Conservation (phyloP, 2,329 filamentous ascomycete genomes). For the Hypoxylon sp. region DNA sequence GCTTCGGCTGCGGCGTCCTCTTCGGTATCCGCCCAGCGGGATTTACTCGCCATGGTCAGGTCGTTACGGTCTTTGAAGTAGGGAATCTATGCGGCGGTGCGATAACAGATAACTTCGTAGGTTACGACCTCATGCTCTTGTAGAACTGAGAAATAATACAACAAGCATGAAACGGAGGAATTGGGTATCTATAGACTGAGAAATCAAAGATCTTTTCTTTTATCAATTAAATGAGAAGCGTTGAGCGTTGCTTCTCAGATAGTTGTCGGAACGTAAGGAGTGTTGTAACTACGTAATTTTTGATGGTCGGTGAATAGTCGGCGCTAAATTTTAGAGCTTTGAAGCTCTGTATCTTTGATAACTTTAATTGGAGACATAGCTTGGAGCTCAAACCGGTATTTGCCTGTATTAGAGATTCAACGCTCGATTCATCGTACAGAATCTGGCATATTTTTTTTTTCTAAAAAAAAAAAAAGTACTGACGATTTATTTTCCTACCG, state of each 20-base stretch:
- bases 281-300: slow-evolving; percentile 35
- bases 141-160: background rate
- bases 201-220: background rate
- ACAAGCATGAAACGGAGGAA: background rate
- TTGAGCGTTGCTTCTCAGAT: slow-evolving; percentile 2
- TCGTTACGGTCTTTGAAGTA: slow-evolving; percentile 18
- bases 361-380: slow-evolving; percentile 28
- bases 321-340: slow-evolving; percentile 40
- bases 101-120: slow-evolving; percentile 8
- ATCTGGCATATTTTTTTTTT: background rate
- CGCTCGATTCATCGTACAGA: background rate
- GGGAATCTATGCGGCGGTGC: slow-evolving; percentile 13
- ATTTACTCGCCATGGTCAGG: slow-evolving; percentile 74
- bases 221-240: background rate
- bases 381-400: slow-evolving; percentile 18
- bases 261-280: slow-evolving; percentile 4
- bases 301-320: slow-evolving; percentile 47
- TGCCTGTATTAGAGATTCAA: background rate
- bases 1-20: slow-evolving; percentile 83
- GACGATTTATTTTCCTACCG: background rate
- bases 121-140: slow-evolving; percentile 11
- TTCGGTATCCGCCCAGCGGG: slow-evolving; percentile 89
- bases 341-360: slow-evolving; percentile 36
- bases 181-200: background rate
- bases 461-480: slow-evolving; percentile 29